Conservation (phyloP, 441 rosid genomes). For the Gossypium schwendimanii region DNA sequence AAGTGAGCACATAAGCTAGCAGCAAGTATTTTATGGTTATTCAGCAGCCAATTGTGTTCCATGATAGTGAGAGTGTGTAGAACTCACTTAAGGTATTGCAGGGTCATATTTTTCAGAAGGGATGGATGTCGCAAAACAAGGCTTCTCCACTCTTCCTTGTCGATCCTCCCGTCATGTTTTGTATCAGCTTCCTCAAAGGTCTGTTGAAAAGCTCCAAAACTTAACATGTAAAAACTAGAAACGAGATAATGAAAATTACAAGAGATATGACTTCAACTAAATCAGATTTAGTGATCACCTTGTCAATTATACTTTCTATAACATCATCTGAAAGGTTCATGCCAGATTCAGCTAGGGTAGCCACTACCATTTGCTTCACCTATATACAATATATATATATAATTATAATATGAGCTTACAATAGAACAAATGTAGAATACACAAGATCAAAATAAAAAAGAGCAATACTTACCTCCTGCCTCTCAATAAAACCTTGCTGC, state of each 20-base stretch:
- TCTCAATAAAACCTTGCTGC: slow-evolving; percentile 94
- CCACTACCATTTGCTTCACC: slow-evolving; percentile 97
- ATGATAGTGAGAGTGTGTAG: background rate
- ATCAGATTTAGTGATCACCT: slow-evolving; percentile 34
- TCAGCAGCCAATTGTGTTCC: background rate
- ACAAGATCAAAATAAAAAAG: background rate
- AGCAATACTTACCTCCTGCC: slow-evolving; percentile 14
- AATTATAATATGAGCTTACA: background rate
- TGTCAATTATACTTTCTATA: slow-evolving; percentile 85
- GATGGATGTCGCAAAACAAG: slow-evolving; percentile 81
- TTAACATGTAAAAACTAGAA: background rate
- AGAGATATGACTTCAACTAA: background rate
- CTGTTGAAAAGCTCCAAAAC: slow-evolving; percentile 29
- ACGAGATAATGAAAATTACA: background rate
- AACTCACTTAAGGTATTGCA: slow-evolving; percentile 85
- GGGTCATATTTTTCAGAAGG: slow-evolving; percentile 86
- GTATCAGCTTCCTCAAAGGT: slow-evolving; percentile 96
- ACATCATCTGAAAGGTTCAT: slow-evolving; percentile 89
- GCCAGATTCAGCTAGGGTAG: slow-evolving; percentile 92
- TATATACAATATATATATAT: slow-evolving; percentile 9
- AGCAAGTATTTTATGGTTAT: background rate
- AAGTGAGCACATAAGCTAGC: background rate
- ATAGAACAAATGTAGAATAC: background rate
- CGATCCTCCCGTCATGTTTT: slow-evolving; percentile 84
- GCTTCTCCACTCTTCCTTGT: slow-evolving; percentile 94